These are phyloP conservation scores for Termitomyces sp. DNA, from an alignment of 768 basidiomycete genomes.

Conservation along the genomic window DNA sequence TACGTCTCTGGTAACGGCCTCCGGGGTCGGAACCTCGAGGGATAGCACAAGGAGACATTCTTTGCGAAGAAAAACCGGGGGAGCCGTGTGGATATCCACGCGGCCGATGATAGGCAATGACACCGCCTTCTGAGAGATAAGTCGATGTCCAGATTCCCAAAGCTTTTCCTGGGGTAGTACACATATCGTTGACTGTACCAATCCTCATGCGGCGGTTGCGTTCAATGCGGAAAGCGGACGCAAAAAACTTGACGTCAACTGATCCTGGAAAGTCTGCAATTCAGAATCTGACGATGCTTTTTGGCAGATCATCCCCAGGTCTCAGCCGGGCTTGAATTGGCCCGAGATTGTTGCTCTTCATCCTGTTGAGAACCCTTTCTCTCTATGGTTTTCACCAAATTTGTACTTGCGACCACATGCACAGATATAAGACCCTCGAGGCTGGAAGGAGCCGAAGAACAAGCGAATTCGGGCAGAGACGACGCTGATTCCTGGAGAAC, in stretches of 20 bases:
- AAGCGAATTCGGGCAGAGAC: background rate
- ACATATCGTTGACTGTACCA: background rate
- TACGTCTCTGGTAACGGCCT: background rate
- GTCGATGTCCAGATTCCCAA: background rate
- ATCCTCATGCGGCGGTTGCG: background rate
- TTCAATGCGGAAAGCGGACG: background rate
- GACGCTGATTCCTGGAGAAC: background rate
- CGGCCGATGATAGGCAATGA: background rate
- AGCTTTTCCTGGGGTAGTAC: background rate
- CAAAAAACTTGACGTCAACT: background rate
- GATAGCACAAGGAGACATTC: background rate
- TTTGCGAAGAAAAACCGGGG: background rate
- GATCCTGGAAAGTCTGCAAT: background rate
- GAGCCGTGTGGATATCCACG: background rate
- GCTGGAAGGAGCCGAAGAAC: background rate
- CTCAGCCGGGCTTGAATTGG: background rate
- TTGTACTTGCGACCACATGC: background rate
- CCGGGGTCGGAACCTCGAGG: constrained; percentile 1
- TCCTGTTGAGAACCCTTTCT: background rate
- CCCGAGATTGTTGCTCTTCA: background rate
- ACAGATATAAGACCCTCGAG: background rate
- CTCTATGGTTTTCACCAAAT: background rate
- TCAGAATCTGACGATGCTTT: background rate
- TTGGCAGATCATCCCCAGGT: background rate
- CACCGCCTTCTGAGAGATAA: background rate